phyloP scores from a whole-genome alignment of 768 basidiomycete species.

The Leucocoprinus leucothites region DNA sequence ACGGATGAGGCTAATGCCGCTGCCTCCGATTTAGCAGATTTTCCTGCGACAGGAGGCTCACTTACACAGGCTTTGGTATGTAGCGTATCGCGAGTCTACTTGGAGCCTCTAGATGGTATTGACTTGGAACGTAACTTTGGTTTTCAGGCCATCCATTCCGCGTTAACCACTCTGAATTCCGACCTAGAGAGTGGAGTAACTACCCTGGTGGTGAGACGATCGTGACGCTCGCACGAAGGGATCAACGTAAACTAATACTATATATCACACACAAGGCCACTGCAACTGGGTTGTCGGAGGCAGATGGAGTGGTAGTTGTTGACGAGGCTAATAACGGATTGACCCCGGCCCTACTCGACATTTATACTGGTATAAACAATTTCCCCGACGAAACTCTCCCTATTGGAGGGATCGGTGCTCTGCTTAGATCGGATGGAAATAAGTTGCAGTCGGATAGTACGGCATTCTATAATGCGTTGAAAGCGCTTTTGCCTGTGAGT shows the following conservation, averaged over 20 bases:
- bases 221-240: no score
- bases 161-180: neutral
- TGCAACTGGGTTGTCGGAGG: neutral
- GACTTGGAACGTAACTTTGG: no score
- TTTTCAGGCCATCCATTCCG: neutral
- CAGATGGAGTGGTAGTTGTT: neutral
- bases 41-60: neutral
- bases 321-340: neutral
- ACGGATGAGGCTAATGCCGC: neutral
- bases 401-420: neutral
- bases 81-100: neutral
- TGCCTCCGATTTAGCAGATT: neutral
- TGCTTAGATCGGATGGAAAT: neutral
- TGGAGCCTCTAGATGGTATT: no score
- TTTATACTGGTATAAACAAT: neutral
- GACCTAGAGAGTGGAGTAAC: neutral
- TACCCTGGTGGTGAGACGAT: neutral
- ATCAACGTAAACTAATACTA: no score
- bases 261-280: no score
- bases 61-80: neutral
- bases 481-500: neutral
- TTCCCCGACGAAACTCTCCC: neutral
- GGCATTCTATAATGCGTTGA: neutral
- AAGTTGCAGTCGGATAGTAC: neutral
- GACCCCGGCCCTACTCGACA: neutral